Conservation (phyloP, 345 rosid genomes). For the Aethionema arabicum region DNA sequence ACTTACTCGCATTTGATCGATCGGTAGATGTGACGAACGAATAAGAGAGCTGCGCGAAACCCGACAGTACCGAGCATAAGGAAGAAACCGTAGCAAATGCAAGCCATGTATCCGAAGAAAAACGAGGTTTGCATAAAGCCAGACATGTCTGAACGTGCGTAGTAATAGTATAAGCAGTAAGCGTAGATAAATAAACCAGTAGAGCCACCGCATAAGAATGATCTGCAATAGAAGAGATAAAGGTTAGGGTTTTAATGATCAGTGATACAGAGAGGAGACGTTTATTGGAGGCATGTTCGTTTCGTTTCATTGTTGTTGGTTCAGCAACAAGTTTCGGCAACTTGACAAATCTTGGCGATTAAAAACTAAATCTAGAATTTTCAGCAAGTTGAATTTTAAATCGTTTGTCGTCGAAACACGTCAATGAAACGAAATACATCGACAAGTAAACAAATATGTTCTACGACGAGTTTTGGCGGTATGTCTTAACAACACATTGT, state of each 20-base stretch:
- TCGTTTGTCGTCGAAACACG: too few relatives aligned
- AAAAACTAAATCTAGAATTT: too few relatives aligned
- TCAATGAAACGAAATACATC: too few relatives aligned
- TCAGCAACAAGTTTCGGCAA: too few relatives aligned
- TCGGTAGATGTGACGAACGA: conserved; percentile 63
- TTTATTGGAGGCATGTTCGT: too few relatives aligned
- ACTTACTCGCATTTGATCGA: conserved; percentile 69
- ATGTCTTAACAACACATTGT: too few relatives aligned
- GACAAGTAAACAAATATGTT: too few relatives aligned
- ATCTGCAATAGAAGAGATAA: conserved; percentile 38
- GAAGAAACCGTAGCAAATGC: conserved; percentile 71
- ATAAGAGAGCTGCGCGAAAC: conserved; percentile 58
- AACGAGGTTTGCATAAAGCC: conserved; percentile 76
- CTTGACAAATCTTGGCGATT: too few relatives aligned
- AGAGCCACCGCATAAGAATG: conserved; percentile 77
- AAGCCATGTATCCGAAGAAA: conserved; percentile 73
- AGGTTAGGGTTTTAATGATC: conserved; percentile 4
- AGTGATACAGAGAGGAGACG: neutral
- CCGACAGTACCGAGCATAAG: conserved; percentile 69
- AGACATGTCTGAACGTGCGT: conserved; percentile 63
- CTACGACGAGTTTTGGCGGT: too few relatives aligned
- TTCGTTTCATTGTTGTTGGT: too few relatives aligned
- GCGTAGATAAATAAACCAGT: conserved; percentile 69
- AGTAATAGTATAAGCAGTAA: conserved; percentile 66
- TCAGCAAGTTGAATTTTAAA: too few relatives aligned